These are phyloP conservation scores for Byssothecium circinans DNA, from an alignment of 2,329 filamentous ascomycete species.

Conservation along the genomic window DNA sequence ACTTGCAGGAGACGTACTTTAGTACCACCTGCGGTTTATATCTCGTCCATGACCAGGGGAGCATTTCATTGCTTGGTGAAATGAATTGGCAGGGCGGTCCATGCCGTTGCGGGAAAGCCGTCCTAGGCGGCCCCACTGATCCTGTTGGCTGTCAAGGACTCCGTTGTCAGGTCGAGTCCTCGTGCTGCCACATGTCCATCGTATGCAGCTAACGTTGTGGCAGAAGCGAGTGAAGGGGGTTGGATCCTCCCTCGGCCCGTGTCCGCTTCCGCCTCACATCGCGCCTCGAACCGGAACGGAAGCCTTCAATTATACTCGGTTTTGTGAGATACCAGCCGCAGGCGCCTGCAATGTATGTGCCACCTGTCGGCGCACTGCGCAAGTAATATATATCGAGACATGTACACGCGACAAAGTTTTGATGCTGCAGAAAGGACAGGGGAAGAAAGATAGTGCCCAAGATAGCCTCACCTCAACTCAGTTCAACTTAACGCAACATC, in stretches of 20 bases:
- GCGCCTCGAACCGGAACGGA: conserved; percentile 16
- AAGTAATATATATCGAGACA: conserved; percentile 26
- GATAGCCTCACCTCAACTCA: conserved; percentile 7
- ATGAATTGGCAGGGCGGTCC: conserved; percentile 31
- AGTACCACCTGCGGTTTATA: conserved; percentile 39
- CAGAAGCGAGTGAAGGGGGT: conserved; percentile 35
- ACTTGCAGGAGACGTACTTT: conserved; percentile 12
- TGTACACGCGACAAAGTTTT: conserved; percentile 5
- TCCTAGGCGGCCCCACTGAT: conserved; percentile 38
- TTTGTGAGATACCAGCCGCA: conserved; percentile 27
- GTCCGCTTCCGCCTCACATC: conserved; percentile 37
- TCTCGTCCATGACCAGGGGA: conserved; percentile 24
- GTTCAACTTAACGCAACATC: no score
- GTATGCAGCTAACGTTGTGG: conserved; percentile 41
- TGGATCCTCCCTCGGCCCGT: conserved; percentile 34
- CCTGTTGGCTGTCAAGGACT: conserved; percentile 39
- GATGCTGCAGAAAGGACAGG: conserved; percentile 3
- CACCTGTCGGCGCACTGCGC: conserved; percentile 28
- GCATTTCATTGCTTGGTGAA: conserved; percentile 27
- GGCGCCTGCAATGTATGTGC: conserved; percentile 28
- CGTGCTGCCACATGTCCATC: conserved; percentile 46
- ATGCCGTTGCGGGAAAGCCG: conserved; percentile 36
- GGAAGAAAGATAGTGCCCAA: conserved; percentile 1
- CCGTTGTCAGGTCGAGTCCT: conserved; percentile 36
- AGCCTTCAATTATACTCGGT: conserved; percentile 16